Percentiles rank a stretch among this genome's conserved stretches.
Conservation (phyloP, 345 rosid genomes). For the Hevea brasiliensis region DNA sequence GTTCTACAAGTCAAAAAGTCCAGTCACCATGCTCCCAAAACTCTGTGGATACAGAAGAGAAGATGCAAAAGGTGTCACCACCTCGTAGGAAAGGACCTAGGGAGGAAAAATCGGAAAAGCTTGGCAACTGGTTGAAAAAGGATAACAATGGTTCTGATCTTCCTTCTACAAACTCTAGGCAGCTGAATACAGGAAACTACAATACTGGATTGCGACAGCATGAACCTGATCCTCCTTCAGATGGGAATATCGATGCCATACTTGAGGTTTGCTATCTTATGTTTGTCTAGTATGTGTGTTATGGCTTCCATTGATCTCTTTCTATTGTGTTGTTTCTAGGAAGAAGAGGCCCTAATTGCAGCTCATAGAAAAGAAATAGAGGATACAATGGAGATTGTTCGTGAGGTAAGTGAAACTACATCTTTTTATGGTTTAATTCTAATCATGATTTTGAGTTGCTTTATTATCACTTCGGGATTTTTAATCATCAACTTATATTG, state of each 20-base stretch:
- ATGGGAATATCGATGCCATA: constrained; percentile 72
- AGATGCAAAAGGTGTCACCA: constrained; percentile 75
- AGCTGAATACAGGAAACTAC: constrained; percentile 37
- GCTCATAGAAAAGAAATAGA: constrained; percentile 99
- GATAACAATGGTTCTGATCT: constrained; percentile 47
- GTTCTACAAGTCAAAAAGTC: constrained; percentile 52
- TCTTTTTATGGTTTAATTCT: background rate
- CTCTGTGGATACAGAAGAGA: constrained; percentile 63
- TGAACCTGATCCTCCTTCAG: constrained; percentile 55
- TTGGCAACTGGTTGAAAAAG: constrained; percentile 50
- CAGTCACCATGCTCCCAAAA: constrained; percentile 50
- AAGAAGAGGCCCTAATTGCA: constrained; percentile 87
- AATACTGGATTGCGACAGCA: constrained; percentile 43
- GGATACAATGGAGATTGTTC: constrained; percentile 97
- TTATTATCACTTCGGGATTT: background rate
- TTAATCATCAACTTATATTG: background rate
- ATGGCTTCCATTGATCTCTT: background rate
- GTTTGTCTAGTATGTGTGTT: background rate
- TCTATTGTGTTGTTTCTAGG: constrained; percentile 42
- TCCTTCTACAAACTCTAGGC: constrained; percentile 44
- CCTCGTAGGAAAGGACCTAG: constrained; percentile 71
- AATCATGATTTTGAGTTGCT: background rate
- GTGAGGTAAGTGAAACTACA: constrained; percentile 60
- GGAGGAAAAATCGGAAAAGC: constrained; percentile 73
- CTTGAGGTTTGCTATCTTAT: constrained; percentile 60